Evolutionary conservation across 2,329 filamentous ascomycete genomes (phyloP), one percentile per base, ranked within the genome.

Genomic region (Elsinoe ampelina): DNA sequence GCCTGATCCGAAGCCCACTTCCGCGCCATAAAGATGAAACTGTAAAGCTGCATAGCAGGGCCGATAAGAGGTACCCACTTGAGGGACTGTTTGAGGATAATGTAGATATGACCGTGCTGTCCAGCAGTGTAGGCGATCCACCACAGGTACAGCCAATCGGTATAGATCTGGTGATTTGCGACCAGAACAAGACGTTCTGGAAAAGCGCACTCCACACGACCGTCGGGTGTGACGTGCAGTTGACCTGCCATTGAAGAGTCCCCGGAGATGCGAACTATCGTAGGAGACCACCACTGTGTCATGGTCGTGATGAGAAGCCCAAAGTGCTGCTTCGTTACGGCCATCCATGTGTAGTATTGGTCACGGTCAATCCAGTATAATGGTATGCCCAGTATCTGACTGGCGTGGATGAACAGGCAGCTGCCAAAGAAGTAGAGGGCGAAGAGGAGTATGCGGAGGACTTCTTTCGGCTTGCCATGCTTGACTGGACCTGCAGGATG

Each of bases 101-200:
- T 95, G 74, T 89, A 95, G 65, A 95, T 79, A 67, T 89, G 86
- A 10, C 90, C 89, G 65, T 93, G 87, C 81, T 89, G 89, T 55
- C 80, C 79, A 58, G 86, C 87, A 22, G 87, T 89, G 65, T 95
- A 95, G n/a, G 84, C 87, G 22, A 89, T 84, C 89, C 89, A 95
- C 89, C 89, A 95, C 6, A 95, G 80, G 68, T 95, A 95, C 7
- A 95, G 72, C 89, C 89, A 95, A 72, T 95, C 89, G 7, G 89
- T 92, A 68, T 95, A 95, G 54, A 95, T 84, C 63, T 91, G 88
- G 67, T 95, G 89, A 67, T 95, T 95, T 22, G 89, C 89, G 69
- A 95, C 87, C 72, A 95, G 75, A 22, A 95, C 80, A 66, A 95
- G 75, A 50, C 89, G 81, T 66, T 93, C 85, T 0, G 89, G 88